phyloP scores from a whole-genome alignment of 1,284 basidiomycete genomes.

The Cryptococcus sp. region DNA sequence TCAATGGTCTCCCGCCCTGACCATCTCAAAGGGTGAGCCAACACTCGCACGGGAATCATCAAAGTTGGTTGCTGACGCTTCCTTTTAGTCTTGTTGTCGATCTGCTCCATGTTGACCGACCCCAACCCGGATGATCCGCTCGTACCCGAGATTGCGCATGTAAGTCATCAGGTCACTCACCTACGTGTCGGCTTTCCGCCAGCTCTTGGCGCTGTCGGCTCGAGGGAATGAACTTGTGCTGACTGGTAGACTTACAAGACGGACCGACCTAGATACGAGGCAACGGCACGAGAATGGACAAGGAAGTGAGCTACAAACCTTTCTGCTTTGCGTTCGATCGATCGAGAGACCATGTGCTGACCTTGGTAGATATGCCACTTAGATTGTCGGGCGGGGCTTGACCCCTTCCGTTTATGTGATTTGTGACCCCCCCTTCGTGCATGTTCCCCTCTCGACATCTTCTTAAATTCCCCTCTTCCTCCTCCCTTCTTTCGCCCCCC shows the following conservation, averaged over 20 bases:
- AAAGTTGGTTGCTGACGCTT: too few relatives aligned
- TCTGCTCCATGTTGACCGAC: constrained; percentile 95
- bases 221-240: constrained; percentile 2
- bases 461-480: too few relatives aligned
- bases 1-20: constrained; percentile 97
- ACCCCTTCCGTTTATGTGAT: too few relatives aligned
- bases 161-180: constrained; percentile 20
- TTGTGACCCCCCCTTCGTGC: too few relatives aligned
- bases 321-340: constrained; percentile 36
- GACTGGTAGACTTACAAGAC: constrained; percentile 77
- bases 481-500: too few relatives aligned
- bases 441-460: too few relatives aligned
- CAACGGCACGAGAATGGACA: constrained; percentile 94
- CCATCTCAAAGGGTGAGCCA: constrained; percentile 87
- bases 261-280: constrained; percentile 85
- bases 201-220: too few relatives aligned
- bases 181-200: too few relatives aligned
- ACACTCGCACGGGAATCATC: neutral
- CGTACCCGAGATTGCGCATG: constrained; percentile 55
- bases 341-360: constrained; percentile 17
- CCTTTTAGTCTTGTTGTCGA: constrained; percentile 75
- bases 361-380: constrained; percentile 29
- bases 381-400: constrained; percentile 1
- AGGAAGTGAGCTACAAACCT: constrained; percentile 63
- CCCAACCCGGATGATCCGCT: constrained; percentile 93